Evolutionary conservation across 2,329 filamentous ascomycete species (phyloP).

Genomic region (Fusarium mexicanum): DNA sequence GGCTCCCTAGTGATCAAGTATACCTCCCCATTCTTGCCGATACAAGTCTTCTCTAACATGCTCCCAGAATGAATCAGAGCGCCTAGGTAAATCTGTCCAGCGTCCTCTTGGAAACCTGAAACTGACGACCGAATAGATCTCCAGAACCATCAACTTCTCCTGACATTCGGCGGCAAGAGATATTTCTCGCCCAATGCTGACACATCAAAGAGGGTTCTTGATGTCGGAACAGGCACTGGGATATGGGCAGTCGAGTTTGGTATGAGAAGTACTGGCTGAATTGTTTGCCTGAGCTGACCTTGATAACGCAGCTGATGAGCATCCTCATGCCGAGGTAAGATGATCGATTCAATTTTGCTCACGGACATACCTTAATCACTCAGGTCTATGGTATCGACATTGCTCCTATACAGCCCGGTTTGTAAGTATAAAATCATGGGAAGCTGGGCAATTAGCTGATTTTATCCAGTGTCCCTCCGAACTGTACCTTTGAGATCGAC

Average conservation of each 20-base stretch:
- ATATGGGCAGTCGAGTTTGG: constrained; percentile 31
- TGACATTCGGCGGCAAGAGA: constrained; percentile 18
- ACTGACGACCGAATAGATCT: constrained; percentile 3
- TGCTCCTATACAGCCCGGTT: constrained; percentile 17
- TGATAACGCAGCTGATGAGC: constrained; percentile 5
- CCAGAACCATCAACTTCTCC: constrained; percentile 19
- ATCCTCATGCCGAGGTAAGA: constrained; percentile 24
- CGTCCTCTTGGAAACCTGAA: rapidly evolving
- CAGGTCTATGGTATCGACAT: constrained; percentile 27
- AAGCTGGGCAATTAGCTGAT: rapidly evolving
- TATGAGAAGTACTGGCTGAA: not conserved
- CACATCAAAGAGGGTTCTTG: constrained; percentile 15
- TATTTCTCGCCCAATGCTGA: constrained; percentile 11
- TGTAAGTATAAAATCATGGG: not conserved
- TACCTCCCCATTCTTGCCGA: rapidly evolving
- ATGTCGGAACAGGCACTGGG: constrained; percentile 26
- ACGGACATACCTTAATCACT: too few species aligned
- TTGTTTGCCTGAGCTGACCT: rapidly evolving
- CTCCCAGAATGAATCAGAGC: constrained; percentile 22
- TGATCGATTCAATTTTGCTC: rapidly evolving
- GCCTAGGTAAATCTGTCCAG: not conserved
- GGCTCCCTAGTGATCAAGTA: constrained; percentile 27
- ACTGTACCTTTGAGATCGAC: constrained; percentile 23
- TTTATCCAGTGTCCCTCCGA: not conserved
- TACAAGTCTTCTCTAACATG: rapidly evolving